A percentile compares a stretch with the other conserved stretches of the same genome.
phyloP scores from a whole-genome alignment of 202 grass and related monocot genomes.

The Hordeum pubiflorum region DNA sequence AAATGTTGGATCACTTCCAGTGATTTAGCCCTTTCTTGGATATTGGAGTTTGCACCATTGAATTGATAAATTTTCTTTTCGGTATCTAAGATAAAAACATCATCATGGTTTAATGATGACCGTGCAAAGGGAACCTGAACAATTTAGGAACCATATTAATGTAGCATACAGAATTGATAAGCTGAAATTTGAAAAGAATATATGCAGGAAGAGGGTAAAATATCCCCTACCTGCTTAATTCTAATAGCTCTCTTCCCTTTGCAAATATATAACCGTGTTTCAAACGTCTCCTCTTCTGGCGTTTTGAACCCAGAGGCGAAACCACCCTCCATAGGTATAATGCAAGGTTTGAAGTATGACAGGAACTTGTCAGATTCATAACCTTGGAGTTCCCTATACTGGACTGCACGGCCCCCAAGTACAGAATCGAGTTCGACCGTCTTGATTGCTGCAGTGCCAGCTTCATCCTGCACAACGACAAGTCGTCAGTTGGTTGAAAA shows the following conservation, averaged over 20 bases:
- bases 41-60: conserved; percentile 95
- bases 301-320: conserved; percentile 88
- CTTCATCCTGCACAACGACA: conserved; percentile 66
- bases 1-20: conserved; percentile 93
- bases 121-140: conserved; percentile 82
- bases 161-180: conserved; percentile 3
- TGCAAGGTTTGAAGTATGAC: conserved; percentile 94
- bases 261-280: conserved; percentile 78
- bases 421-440: conserved; percentile 79
- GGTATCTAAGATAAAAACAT: conserved; percentile 86
- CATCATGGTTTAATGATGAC: conserved; percentile 88
- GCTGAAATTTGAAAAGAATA: conserved; percentile 13
- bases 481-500: conserved; percentile 2
- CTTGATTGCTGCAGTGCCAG: conserved; percentile 94
- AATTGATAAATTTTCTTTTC: conserved; percentile 97
- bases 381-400: conserved; percentile 85
- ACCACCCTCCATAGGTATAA: conserved; percentile 94
- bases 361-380: conserved; percentile 91
- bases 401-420: conserved; percentile 88
- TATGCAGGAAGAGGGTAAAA: neutral
- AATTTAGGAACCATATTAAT: conserved; percentile 13
- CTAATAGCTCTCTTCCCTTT: conserved; percentile 75
- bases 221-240: conserved; percentile 65
- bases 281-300: conserved; percentile 69
- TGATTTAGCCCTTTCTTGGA: conserved; percentile 97